These are phyloP conservation scores for Elaeis guineensis DNA, from an alignment of 176 grass and related monocot species.

Conservation along the genomic window DNA sequence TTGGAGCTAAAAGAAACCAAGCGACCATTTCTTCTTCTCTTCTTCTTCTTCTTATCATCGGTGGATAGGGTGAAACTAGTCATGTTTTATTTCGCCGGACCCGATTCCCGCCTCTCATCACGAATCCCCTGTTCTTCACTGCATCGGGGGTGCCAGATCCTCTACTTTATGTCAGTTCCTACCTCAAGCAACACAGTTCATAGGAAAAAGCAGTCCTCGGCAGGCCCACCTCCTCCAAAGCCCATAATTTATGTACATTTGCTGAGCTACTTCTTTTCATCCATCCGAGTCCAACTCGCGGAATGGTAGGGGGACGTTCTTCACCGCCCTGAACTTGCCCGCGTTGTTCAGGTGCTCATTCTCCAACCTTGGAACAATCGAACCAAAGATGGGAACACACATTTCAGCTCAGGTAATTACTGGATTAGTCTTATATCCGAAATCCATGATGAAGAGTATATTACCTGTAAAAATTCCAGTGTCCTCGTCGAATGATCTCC, in stretches of 20 bases:
- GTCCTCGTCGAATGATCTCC: constrained; percentile 75
- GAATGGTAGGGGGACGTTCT: constrained; percentile 72
- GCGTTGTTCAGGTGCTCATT: constrained; percentile 87
- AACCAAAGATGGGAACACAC: neutral
- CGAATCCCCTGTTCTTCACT: too few species aligned
- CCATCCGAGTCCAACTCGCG: constrained; percentile 66
- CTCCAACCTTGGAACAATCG: constrained; percentile 45
- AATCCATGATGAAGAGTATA: neutral
- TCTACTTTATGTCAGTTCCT: too few species aligned
- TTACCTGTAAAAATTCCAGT: constrained; percentile 94
- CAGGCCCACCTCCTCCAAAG: neutral
- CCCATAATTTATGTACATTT: constrained; percentile 18
- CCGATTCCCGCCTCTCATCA: too few species aligned
- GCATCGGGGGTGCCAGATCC: too few species aligned
- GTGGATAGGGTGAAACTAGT: too few species aligned
- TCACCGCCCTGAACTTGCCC: constrained; percentile 84
- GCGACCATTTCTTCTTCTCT: too few species aligned
- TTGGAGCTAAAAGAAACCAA: too few species aligned
- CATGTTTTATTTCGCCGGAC: too few species aligned
- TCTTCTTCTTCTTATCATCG: too few species aligned
- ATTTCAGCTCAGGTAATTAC: neutral
- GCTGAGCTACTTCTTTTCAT: neutral
- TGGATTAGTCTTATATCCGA: neutral
- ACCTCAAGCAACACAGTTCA: too few species aligned
- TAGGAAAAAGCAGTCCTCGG: too few species aligned